phyloP scores from a whole-genome alignment of 2,329 filamentous ascomycete species.

The Cyclaneusma minus region DNA sequence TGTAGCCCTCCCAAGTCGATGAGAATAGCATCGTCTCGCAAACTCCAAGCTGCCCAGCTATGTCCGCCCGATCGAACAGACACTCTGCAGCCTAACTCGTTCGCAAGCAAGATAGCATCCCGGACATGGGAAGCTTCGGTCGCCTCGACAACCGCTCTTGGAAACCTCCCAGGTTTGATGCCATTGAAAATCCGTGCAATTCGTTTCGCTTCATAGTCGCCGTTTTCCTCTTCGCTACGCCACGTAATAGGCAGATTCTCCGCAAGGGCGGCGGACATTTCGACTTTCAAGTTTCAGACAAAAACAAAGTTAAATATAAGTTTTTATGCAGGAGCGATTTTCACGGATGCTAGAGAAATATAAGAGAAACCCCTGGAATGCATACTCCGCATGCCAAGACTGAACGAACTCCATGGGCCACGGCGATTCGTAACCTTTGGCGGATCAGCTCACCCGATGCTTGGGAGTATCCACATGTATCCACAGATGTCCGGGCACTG shows the following conservation, averaged over 20 bases:
- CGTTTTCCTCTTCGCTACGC: constrained; percentile 4
- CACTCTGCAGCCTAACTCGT: constrained; percentile 19
- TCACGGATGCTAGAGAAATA: no score
- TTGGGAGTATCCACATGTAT: no score
- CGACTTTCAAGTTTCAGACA: no score
- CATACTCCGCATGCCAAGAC: no score
- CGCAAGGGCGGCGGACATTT: neutral
- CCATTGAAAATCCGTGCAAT: constrained; percentile 29
- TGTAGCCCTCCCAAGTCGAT: constrained; percentile 23
- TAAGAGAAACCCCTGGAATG: no score
- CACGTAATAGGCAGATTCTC: constrained; percentile 5
- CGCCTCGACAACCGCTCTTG: constrained; percentile 25
- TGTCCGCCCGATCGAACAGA: constrained; percentile 33
- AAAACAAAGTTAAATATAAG: no score
- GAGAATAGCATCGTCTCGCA: constrained; percentile 28
- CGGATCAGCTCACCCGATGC: no score
- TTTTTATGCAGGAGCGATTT: constrained; percentile 1
- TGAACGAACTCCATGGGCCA: no score
- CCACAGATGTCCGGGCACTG: no score
- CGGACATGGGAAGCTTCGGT: constrained; percentile 20
- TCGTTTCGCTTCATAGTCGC: constrained; percentile 21
- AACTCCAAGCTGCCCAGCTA: constrained; percentile 31
- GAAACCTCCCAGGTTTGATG: constrained; percentile 23
- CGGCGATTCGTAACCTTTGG: no score
- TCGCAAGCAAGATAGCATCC: constrained; percentile 23